Evolutionary conservation across 1,139 yeast species (phyloP).

Genomic region (Zygosaccharomyces sapae): DNA sequence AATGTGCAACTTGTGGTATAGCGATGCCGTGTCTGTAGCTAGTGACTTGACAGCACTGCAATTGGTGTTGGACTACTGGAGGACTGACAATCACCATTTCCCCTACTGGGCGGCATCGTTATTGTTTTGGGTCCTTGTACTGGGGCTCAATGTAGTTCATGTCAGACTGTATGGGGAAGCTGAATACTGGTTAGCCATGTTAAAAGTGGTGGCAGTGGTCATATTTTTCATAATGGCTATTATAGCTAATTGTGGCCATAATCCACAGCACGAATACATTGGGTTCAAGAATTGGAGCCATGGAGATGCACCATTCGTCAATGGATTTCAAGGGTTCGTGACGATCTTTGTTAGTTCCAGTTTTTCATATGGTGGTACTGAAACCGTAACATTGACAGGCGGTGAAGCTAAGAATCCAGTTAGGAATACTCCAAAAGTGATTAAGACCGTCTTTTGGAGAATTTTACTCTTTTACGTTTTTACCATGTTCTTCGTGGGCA

Average conservation of each 20-base stretch:
- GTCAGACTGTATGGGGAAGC: slow-evolving; percentile 61
- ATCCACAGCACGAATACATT: slow-evolving; percentile 41
- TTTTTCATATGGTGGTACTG: slow-evolving; percentile 67
- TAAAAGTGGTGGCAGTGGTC: slow-evolving; percentile 52
- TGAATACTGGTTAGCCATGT: slow-evolving; percentile 62
- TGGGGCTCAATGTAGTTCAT: slow-evolving; percentile 50
- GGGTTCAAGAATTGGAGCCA: slow-evolving; percentile 50
- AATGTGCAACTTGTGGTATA: slow-evolving; percentile 60
- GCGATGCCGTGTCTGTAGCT: slow-evolving; percentile 60
- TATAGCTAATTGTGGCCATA: slow-evolving; percentile 47
- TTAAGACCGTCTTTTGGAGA: slow-evolving; percentile 56
- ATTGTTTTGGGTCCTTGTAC: slow-evolving; percentile 54
- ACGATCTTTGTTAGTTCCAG: slow-evolving; percentile 52
- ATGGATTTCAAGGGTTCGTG: slow-evolving; percentile 43
- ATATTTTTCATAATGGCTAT: slow-evolving; percentile 50
- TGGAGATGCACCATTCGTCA: slow-evolving; percentile 45
- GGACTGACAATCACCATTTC: slow-evolving; percentile 41
- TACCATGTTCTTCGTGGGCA: slow-evolving; percentile 45
- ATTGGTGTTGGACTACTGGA: slow-evolving; percentile 58
- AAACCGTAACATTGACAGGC: slow-evolving; percentile 59
- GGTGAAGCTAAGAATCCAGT: slow-evolving; percentile 62
- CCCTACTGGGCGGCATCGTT: slow-evolving; percentile 56
- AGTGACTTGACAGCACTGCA: slow-evolving; percentile 59
- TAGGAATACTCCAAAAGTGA: slow-evolving; percentile 53
- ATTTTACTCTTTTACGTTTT: slow-evolving; percentile 45